Evolutionary conservation across 148 eudicot species (phyloP).

Genomic region (Cornus suecica): DNA sequence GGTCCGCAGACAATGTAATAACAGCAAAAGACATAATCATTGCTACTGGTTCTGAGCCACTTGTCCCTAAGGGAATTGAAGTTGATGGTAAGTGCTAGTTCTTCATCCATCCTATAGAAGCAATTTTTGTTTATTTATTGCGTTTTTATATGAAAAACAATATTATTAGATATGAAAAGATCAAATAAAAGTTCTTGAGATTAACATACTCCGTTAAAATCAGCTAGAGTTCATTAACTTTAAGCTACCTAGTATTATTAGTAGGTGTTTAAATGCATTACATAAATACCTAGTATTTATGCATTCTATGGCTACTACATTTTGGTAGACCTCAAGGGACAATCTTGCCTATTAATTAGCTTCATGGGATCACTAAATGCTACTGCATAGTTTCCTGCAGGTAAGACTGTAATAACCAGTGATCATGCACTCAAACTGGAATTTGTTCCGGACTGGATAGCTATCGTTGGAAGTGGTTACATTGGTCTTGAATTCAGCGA

Average conservation of each 20-base stretch:
- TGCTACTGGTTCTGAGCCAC: conserved; percentile 96
- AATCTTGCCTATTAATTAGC: not conserved
- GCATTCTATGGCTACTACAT: not conserved
- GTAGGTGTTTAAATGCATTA: not conserved
- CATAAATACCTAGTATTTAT: not conserved
- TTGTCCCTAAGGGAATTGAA: conserved; percentile 97
- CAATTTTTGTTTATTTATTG: not conserved
- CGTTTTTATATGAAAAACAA: not conserved
- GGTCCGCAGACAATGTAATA: conserved; percentile 36
- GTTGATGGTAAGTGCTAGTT: conserved; percentile 72
- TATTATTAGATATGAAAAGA: not conserved
- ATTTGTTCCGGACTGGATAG: conserved; percentile 97
- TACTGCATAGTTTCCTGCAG: conserved; percentile 39
- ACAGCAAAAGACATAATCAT: conserved; percentile 92
- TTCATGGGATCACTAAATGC: not conserved
- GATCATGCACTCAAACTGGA: conserved; percentile 99
- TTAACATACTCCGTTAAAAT: not conserved
- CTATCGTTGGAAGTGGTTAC: conserved; percentile 98
- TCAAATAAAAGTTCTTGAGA: not conserved
- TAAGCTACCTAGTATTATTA: not conserved
- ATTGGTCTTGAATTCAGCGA: conserved; percentile 99
- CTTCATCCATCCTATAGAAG: conserved; percentile 12
- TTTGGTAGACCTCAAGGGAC: not conserved
- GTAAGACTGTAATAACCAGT: conserved; percentile 98
- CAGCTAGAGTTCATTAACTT: not conserved